Conservation (phyloP, 2,329 filamentous ascomycete genomes). For the Fusarium multiceps region DNA sequence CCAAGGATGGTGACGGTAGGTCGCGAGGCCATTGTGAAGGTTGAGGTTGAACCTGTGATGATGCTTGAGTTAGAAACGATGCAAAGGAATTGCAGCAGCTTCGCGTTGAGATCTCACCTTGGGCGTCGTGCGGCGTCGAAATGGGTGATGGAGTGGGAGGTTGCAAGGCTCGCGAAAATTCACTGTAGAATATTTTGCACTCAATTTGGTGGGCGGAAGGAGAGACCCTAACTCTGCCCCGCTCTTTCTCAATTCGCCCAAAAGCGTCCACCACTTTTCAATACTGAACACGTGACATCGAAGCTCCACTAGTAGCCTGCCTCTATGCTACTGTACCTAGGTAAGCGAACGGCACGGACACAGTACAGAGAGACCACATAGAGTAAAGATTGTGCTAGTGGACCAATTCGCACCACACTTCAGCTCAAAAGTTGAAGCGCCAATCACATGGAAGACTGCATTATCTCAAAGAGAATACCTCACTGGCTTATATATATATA, state of each 20-base stretch:
- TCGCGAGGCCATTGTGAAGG: conserved; percentile 86
- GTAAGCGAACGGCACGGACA: neutral
- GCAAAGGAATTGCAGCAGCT: conserved; percentile 18
- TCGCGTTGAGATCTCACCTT: conserved; percentile 50
- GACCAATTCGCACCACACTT: neutral
- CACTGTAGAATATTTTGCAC: conserved; percentile 49
- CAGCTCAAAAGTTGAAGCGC: neutral
- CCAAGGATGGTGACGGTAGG: conserved; percentile 97
- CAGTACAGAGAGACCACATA: neutral
- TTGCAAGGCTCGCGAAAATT: conserved; percentile 53
- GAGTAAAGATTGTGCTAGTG: neutral
- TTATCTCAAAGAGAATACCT: neutral
- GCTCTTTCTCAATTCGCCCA: conserved; percentile 21
- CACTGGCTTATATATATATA: conserved; percentile 1
- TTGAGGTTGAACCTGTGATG: conserved; percentile 52
- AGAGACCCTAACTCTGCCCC: conserved; percentile 53
- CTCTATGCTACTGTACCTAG: neutral
- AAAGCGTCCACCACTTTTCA: neutral
- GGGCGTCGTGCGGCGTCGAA: conserved; percentile 56
- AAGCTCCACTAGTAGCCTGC: neutral
- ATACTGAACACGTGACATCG: neutral
- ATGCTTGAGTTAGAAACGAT: conserved; percentile 32
- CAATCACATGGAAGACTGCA: neutral
- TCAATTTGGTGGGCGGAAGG: conserved; percentile 52
- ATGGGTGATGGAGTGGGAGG: conserved; percentile 52